These are phyloP conservation scores for Backusella mclennaniae DNA, from an alignment of 192 early-diverging fungal genomes.

Conservation along the genomic window DNA sequence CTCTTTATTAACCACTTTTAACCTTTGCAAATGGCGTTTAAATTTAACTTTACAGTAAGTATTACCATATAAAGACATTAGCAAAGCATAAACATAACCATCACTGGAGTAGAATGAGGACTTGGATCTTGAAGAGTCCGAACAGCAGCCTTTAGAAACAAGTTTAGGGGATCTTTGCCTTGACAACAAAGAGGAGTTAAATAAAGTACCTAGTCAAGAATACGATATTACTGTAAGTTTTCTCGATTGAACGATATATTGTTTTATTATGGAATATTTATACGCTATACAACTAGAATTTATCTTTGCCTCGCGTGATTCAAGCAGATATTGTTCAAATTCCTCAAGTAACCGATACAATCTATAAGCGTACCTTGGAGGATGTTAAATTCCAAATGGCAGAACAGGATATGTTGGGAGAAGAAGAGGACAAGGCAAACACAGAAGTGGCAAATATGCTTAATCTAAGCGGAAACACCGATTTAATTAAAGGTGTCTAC, in stretches of 20 bases:
- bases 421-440: constrained; percentile 14
- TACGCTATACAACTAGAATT: constrained; percentile 4
- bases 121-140: constrained; percentile 31
- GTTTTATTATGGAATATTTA: neutral
- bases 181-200: neutral
- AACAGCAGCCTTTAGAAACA: constrained; percentile 27
- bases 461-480: constrained; percentile 52
- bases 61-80: neutral
- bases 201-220: constrained; percentile 20
- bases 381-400: constrained; percentile 87
- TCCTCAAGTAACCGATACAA: constrained; percentile 8
- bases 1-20: neutral
- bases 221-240: constrained; percentile 29
- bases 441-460: constrained; percentile 36
- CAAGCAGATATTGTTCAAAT: constrained; percentile 31
- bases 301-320: constrained; percentile 22
- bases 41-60: constrained; percentile 36
- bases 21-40: constrained; percentile 24
- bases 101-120: constrained; percentile 21
- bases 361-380: constrained; percentile 71
- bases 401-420: constrained; percentile 65
- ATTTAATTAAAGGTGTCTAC: constrained; percentile 88
- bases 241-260: neutral
- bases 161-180: constrained; percentile 18
- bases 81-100: neutral